Evolutionary conservation across 2,329 filamentous ascomycete species (phyloP), one percentile per base, ranked within the genome.

Genomic region (Alternaria sp.): DNA sequence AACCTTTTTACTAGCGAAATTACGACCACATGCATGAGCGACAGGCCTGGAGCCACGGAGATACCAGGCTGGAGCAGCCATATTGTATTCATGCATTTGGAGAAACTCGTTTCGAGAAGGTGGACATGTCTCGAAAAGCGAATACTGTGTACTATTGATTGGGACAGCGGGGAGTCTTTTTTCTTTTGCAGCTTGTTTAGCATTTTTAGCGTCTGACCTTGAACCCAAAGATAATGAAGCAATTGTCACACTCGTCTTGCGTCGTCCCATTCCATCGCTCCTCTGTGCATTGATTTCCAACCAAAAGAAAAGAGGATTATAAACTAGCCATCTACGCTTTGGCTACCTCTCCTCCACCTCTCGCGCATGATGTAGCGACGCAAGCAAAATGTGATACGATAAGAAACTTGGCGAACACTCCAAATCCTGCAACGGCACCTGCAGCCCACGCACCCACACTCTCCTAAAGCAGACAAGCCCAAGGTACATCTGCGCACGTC

Each of bases 21-120:
- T 58, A 75, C 63, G 72, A 69, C 61, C 58, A 61, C 60, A 56
- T 68, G 70, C 66, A 71, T 72, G 63, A 68, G 69, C 70, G 64
- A 60, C 41, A 66, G 67, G 73, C 72, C 63, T 72, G 72, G 72
- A 71, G 71, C 68, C 63, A 65, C 10, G 51, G 44, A 66, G 70
- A 65, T 74, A 74, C 66, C 65, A 72, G 72, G 72, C 71, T 68
- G 54, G 66, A 51, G 61, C 61, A 57, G 66, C 68, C 66, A 69
- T 45, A 64, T 59, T 57, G 42, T 51, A 51, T 59, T 62, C 68
- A 65, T 65, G 62, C 61, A 66, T 61, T 52, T 56, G 60, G 48
- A 46, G 21, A 57, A 58, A 66, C 63, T 65, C 31, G 61, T 11
- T 60, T 42, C 36, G 31, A 42, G 39, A 48, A 46, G 46, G 60